Conservation (phyloP, 108 stramenopile species). For the Fistulifera pelliculosa region DNA sequence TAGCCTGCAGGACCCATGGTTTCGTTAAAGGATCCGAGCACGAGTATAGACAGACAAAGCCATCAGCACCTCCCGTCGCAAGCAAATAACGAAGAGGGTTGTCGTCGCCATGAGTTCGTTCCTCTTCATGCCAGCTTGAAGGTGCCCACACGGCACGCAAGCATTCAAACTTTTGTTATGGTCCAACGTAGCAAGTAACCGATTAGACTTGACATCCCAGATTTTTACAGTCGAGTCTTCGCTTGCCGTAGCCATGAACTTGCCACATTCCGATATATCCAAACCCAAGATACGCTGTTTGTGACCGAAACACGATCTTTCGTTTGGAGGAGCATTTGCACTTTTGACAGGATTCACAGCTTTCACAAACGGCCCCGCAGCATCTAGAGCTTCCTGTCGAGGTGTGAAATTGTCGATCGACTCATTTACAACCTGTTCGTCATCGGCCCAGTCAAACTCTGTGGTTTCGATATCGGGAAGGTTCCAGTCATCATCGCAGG, state of each 20-base stretch:
- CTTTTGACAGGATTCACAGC: neutral
- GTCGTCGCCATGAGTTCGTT: too few species aligned
- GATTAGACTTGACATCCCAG: slow-evolving; percentile 50
- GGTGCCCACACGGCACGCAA: slow-evolving; percentile 67
- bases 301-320: slow-evolving; percentile 59
- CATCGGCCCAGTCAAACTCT: neutral
- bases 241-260: slow-evolving; percentile 66
- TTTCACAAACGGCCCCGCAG: neutral
- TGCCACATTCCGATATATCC: slow-evolving; percentile 58
- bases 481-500: neutral
- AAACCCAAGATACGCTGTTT: slow-evolving; percentile 65
- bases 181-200: slow-evolving; percentile 39
- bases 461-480: neutral
- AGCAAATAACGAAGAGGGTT: slow-evolving; percentile 12
- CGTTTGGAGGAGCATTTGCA: slow-evolving; percentile 20
- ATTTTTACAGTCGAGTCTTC: slow-evolving; percentile 69
- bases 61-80: slow-evolving; percentile 35
- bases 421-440: neutral
- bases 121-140: slow-evolving; percentile 11
- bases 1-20: slow-evolving; percentile 17
- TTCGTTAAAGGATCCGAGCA: slow-evolving; percentile 17
- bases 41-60: slow-evolving; percentile 16
- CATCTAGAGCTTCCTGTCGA: neutral
- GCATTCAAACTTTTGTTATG: slow-evolving; percentile 63
- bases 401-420: neutral